Evolutionary conservation across 495 filamentous ascomycete genomes (phyloP).

Genomic region (Penicillium robsamsonii): DNA sequence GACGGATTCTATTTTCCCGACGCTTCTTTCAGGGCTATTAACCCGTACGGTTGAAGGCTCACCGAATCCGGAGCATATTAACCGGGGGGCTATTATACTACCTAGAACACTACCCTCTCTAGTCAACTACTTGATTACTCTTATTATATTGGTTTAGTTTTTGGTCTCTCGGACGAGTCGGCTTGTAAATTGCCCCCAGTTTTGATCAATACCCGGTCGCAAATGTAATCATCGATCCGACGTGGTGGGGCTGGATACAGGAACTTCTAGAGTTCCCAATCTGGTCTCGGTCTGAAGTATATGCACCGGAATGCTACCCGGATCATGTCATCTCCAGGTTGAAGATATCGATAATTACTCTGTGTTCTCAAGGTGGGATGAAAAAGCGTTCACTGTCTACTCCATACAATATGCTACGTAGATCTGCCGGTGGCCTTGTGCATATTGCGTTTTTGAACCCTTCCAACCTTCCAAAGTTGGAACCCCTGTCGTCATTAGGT

Average conservation of each 20-base stretch:
- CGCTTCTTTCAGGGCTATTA: background rate
- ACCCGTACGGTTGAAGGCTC: slow-evolving; percentile 12
- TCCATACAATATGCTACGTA: background rate
- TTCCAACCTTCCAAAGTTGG: background rate
- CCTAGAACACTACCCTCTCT: background rate
- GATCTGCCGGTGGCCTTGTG: slow-evolving; percentile 1
- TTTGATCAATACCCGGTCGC: slow-evolving; percentile 3
- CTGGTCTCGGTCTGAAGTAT: slow-evolving; percentile 32
- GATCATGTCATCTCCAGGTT: background rate
- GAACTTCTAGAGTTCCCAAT: slow-evolving; percentile 35
- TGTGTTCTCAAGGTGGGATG: background rate
- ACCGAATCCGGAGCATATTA: slow-evolving; percentile 28
- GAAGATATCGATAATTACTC: background rate
- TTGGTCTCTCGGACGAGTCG: slow-evolving; percentile 14
- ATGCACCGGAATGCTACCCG: slow-evolving; percentile 17
- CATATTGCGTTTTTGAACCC: slow-evolving; percentile 3
- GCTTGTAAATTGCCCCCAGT: slow-evolving; percentile 10
- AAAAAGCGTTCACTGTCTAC: too few species aligned
- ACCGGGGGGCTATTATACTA: slow-evolving; percentile 7
- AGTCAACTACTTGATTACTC: too few species aligned
- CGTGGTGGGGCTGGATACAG: slow-evolving; percentile 27
- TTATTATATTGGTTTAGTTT: background rate
- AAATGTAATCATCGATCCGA: slow-evolving; percentile 10
- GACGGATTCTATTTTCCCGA: slow-evolving; percentile 47
- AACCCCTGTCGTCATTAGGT: slow-evolving; percentile 24